Base-by-base conservation (phyloP, 2,329 filamentous ascomycete species). In the Penicillium vulpinum region DNA sequence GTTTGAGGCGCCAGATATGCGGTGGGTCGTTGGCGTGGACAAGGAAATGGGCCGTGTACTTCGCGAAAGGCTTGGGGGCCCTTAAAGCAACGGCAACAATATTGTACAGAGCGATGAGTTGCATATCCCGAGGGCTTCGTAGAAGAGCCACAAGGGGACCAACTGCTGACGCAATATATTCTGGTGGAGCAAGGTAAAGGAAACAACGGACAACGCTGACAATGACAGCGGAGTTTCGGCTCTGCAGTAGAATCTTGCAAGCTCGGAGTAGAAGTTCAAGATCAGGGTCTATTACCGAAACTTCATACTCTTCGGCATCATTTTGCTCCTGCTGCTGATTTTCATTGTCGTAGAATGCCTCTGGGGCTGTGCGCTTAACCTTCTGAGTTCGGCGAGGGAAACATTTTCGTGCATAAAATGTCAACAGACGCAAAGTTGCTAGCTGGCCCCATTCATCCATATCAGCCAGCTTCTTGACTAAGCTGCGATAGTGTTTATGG, bases 381-480 rank as follows among this genome's bases (percentile, higher is more conserved):
- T 81, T 86, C 62, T 80, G 80, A 9, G 80, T 88, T 70, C 83
- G 83, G 54, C 83, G 81, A 0, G 94, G 92, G 66, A 99, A 99
- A 73, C 91, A 97, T 70, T 85, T 89, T 53, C 94, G 85, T 2
- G 90, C 87, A 73, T 99, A 99, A 22, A 87, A 79, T 1, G 89
- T 88, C 85, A 97, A 88, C 62, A 99, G 79, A 38, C 87, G 84
- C 65, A 99, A 71, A 3, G 90, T 90, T 2, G 91, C 89, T 52
- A 97, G 75, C 76, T 99, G 94, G 40, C 92, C 90, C 94, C 94
- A 99, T 76, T 99, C 94, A 70, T 99, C 94, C 94, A 99, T 99
- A 71, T 99, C 94, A 24, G 97, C 91, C 51, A 97, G 78, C 79
- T 97, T 96, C 73, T 87, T 90, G 61, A 96, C 87, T 61, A 99